These are phyloP conservation scores for Penicillium fimorum DNA, from an alignment of 495 filamentous ascomycete genomes.

Conservation along the genomic window DNA sequence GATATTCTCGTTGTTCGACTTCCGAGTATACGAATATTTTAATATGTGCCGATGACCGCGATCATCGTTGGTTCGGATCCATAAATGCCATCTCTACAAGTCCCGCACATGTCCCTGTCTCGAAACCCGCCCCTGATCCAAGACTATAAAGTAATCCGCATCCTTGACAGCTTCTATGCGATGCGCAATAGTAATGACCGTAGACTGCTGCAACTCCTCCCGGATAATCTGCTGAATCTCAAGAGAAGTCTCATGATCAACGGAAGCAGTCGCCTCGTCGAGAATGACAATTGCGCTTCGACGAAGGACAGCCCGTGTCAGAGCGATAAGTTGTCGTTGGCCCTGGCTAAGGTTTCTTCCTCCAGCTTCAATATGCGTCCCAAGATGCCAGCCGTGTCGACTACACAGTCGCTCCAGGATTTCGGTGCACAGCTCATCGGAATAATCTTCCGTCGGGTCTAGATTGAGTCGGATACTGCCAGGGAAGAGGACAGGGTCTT, in stretches of 20 bases:
- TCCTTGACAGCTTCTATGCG: constrained; percentile 75
- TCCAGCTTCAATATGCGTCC: constrained; percentile 55
- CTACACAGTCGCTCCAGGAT: constrained; percentile 52
- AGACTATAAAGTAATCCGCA: constrained; percentile 68
- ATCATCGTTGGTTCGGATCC: background rate
- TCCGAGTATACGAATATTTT: background rate
- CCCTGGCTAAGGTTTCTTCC: constrained; percentile 61
- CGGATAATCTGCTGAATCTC: constrained; percentile 73
- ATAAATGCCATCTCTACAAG: constrained; percentile 27
- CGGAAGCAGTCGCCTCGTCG: constrained; percentile 83
- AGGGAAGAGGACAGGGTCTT: constrained; percentile 63
- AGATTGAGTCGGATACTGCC: constrained; percentile 60
- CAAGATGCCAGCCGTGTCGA: constrained; percentile 53
- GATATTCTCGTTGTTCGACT: constrained; percentile 56
- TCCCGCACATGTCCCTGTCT: constrained; percentile 38
- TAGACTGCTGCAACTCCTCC: constrained; percentile 72
- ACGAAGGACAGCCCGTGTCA: constrained; percentile 56
- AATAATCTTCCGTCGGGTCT: constrained; percentile 48
- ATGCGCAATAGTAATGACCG: constrained; percentile 86
- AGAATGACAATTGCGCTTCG: constrained; percentile 61
- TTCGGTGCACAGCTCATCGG: constrained; percentile 49
- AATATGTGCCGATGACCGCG: constrained; percentile 16
- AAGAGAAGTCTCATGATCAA: constrained; percentile 74
- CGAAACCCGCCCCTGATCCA: constrained; percentile 61
- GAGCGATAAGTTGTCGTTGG: constrained; percentile 60